phyloP scores from a whole-genome alignment of 2,329 filamentous ascomycete species.

The Alternaria incomplexa region DNA sequence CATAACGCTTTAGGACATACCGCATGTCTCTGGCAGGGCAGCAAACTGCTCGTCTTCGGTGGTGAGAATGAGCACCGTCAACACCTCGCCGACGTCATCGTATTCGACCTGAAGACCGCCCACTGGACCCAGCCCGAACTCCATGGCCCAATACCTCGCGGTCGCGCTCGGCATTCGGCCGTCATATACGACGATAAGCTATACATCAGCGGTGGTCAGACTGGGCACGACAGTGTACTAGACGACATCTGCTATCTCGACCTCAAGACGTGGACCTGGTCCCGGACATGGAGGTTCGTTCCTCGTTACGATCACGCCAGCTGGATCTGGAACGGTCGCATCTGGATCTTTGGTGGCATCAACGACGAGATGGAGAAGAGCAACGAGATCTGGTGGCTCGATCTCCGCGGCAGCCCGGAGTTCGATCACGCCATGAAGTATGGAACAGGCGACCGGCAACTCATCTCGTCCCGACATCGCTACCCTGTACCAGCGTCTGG shows the following conservation, averaged over 20 bases:
- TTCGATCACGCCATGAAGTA: conserved; percentile 74
- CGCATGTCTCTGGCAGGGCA: conserved; percentile 88
- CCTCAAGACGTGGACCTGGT: conserved; percentile 97
- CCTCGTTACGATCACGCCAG: conserved; percentile 93
- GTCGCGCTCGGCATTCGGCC: conserved; percentile 89
- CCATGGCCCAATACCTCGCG: conserved; percentile 82
- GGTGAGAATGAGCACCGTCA: conserved; percentile 97
- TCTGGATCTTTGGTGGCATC: conserved; percentile 96
- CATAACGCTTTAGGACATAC: conserved; percentile 73
- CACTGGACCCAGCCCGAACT: conserved; percentile 95
- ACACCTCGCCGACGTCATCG: conserved; percentile 92
- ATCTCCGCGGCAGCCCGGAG: conserved; percentile 87
- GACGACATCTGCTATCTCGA: conserved; percentile 98
- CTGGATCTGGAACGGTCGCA: conserved; percentile 88
- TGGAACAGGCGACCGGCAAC: conserved; percentile 56
- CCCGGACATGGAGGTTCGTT: conserved; percentile 92
- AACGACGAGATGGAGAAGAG: conserved; percentile 97
- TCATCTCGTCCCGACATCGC: conserved; percentile 40
- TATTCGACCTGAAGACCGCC: conserved; percentile 92
- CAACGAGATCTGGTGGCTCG: conserved; percentile 96
- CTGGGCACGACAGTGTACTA: conserved; percentile 88
- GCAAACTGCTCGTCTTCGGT: conserved; percentile 96
- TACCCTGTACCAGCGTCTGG: conserved; percentile 36
- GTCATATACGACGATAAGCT: conserved; percentile 96
- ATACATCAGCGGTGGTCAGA: conserved; percentile 95